Conservation (phyloP, 176 grass and related monocot species). For the Eleusine coracana region DNA sequence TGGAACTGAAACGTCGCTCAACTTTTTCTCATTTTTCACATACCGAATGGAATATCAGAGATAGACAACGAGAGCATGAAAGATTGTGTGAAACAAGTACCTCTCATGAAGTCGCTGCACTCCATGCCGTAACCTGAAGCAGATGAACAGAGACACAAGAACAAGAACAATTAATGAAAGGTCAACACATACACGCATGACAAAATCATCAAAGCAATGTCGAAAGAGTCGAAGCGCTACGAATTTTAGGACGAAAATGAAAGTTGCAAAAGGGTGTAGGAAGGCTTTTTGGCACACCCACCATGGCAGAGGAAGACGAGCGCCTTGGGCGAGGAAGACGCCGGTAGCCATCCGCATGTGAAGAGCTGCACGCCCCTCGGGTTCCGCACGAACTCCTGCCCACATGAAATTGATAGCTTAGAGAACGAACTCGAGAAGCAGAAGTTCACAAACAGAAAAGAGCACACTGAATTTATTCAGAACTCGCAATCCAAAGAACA, state of each 20-base stretch:
- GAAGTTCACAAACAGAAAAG: neutral
- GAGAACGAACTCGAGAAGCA: neutral
- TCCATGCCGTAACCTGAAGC: conserved; percentile 91
- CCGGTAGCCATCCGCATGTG: conserved; percentile 86
- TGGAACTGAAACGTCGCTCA: neutral
- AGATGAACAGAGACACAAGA: conserved; percentile 14
- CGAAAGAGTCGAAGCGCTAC: neutral
- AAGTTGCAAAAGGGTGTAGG: neutral
- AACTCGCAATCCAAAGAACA: neutral
- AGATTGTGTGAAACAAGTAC: conserved; percentile 26
- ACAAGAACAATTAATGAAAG: neutral
- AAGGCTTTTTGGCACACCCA: neutral
- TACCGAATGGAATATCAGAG: neutral
- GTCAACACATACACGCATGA: neutral
- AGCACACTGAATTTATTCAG: neutral
- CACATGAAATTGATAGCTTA: neutral
- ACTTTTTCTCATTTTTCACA: neutral
- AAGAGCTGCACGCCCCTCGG: conserved; percentile 76
- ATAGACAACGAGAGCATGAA: neutral
- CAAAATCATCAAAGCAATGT: neutral
- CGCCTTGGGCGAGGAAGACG: conserved; percentile 66
- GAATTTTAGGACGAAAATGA: neutral
- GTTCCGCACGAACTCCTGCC: conserved; percentile 79
- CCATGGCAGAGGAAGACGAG: conserved; percentile 98
- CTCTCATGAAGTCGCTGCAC: conserved; percentile 91